phyloP scores from a whole-genome alignment of 2,329 filamentous ascomycete genomes.

The Periconia digitata region DNA sequence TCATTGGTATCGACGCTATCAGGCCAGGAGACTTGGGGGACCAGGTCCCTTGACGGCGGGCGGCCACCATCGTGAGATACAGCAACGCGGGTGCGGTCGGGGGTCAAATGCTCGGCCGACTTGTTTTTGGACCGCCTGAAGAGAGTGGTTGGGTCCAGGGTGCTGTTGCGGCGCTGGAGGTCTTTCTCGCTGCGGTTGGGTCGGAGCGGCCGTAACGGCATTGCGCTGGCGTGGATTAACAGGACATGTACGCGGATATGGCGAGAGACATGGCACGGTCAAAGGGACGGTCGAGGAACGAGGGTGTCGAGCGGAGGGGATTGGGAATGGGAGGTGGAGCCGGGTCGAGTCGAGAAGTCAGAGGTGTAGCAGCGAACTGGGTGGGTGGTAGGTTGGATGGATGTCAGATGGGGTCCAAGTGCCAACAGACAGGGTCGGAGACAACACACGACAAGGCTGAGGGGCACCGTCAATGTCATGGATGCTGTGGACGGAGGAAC shows the following conservation, averaged over 20 bases:
- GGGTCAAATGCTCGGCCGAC: constrained; percentile 29
- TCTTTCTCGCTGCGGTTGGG: constrained; percentile 44
- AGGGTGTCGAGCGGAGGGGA: constrained; percentile 15
- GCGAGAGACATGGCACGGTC: constrained; percentile 37
- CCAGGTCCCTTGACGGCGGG: constrained; percentile 27
- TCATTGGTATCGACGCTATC: constrained; percentile 7
- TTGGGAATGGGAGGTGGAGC: constrained; percentile 9
- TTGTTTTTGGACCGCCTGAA: constrained; percentile 33
- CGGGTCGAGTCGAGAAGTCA: neutral
- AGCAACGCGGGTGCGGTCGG: constrained; percentile 24
- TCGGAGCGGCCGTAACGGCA: constrained; percentile 44
- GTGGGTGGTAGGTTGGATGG: neutral
- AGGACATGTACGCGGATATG: constrained; percentile 36
- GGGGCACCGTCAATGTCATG: too few species aligned
- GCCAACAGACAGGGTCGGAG: neutral
- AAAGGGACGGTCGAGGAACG: constrained; percentile 11
- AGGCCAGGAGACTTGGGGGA: constrained; percentile 19
- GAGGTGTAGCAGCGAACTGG: too few species aligned
- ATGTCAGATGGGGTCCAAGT: neutral
- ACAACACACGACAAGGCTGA: too few species aligned
- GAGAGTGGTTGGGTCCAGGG: constrained; percentile 43
- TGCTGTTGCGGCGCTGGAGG: constrained; percentile 49
- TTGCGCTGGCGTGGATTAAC: constrained; percentile 36
- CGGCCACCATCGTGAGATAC: constrained; percentile 40
- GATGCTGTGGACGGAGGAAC: too few species aligned